These are phyloP conservation scores for Ophiocordyceps unilateralis DNA, from an alignment of 2,329 filamentous ascomycete species.

Conservation along the genomic window DNA sequence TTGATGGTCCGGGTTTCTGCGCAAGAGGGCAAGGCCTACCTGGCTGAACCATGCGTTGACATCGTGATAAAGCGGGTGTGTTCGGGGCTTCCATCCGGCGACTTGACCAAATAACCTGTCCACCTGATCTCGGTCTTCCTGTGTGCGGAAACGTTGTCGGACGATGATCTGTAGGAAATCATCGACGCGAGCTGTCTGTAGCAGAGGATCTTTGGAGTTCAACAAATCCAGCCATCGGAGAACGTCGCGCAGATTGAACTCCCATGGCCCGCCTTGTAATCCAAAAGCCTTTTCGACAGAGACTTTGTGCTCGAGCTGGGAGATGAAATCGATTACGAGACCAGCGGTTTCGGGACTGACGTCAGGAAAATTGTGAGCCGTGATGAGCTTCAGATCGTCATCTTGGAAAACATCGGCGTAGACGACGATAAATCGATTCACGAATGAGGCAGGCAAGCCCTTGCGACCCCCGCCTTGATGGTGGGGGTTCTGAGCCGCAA, in stretches of 20 bases:
- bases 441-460: slow-evolving; percentile 85
- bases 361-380: slow-evolving; percentile 54
- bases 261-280: slow-evolving; percentile 65
- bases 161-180: slow-evolving; percentile 75
- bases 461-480: slow-evolving; percentile 93
- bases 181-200: slow-evolving; percentile 40
- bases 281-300: slow-evolving; percentile 41
- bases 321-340: slow-evolving; percentile 65
- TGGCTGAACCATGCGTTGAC: slow-evolving; percentile 51
- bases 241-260: slow-evolving; percentile 85
- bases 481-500: slow-evolving; percentile 94
- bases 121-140: slow-evolving; percentile 49
- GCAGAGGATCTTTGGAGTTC: slow-evolving; percentile 33
- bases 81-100: slow-evolving; percentile 35
- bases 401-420: slow-evolving; percentile 82
- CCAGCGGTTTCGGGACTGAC: slow-evolving; percentile 41
- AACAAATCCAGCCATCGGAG: slow-evolving; percentile 67
- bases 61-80: slow-evolving; percentile 55
- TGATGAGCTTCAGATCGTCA: slow-evolving; percentile 70
- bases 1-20: slow-evolving; percentile 38
- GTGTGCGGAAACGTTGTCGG: slow-evolving; percentile 67
- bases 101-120: slow-evolving; percentile 46
- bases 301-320: slow-evolving; percentile 57
- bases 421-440: slow-evolving; percentile 95
- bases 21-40: slow-evolving; percentile 59